Evolutionary conservation across 2,329 filamentous ascomycete genomes (phyloP).

Genomic region (Fusarium armeniacum): DNA sequence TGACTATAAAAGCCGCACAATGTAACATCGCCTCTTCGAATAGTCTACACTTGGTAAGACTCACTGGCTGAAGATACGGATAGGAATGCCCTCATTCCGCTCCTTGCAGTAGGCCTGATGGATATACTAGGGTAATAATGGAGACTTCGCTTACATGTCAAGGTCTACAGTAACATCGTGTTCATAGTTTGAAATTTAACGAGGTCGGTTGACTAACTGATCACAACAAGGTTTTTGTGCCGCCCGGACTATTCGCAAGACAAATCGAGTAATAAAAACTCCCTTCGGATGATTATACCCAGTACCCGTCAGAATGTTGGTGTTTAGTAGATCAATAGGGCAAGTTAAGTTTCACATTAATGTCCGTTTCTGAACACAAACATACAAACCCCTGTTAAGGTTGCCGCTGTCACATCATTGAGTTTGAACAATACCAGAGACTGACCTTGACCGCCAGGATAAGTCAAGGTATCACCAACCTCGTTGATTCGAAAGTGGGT

Average conservation of each 20-base stretch:
- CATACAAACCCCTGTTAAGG: neutral
- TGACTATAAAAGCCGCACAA: conserved; percentile 7
- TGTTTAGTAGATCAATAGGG: conserved; percentile 11
- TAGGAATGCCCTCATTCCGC: conserved; percentile 9
- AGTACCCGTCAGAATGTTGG: neutral
- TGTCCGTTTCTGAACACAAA: conserved; percentile 1
- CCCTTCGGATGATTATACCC: conserved; percentile 3
- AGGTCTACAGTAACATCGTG: conserved; percentile 3
- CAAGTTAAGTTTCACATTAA: conserved; percentile 1
- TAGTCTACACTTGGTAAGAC: neutral
- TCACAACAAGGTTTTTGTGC: neutral
- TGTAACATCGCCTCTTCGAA: conserved; percentile 25
- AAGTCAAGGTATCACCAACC: neutral
- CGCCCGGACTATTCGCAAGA: neutral
- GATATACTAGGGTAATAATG: conserved; percentile 2
- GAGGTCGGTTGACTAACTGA: neutral
- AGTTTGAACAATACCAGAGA: neutral
- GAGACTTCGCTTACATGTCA: conserved; percentile 6
- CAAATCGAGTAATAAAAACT: conserved; percentile 1
- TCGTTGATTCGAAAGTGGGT: conserved; percentile 22
- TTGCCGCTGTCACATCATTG: neutral
- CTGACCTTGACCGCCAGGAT: conserved; percentile 4
- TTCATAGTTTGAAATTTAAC: conserved; percentile 4
- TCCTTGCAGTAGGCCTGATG: neutral
- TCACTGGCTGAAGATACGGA: neutral